These are phyloP conservation scores for Exophiala lecanii-corni DNA, from an alignment of 2,329 filamentous ascomycete species.

Conservation along the genomic window DNA sequence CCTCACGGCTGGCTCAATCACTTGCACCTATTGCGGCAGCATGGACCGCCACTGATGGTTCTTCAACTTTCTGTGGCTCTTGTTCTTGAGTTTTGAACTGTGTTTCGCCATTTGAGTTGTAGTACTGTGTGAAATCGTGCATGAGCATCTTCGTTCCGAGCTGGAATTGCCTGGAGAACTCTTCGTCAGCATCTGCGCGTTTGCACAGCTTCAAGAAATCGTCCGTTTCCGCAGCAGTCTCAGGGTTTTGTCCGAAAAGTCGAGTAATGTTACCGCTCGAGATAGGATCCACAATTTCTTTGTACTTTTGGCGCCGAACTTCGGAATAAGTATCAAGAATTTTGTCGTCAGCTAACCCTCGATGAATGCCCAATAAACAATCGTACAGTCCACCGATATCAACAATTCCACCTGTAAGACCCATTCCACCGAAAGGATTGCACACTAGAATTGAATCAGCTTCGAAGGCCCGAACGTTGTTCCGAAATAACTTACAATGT, in stretches of 20 bases:
- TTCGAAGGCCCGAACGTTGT: not conserved
- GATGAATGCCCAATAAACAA: constrained; percentile 47
- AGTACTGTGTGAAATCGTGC: constrained; percentile 23
- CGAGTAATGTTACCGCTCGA: constrained; percentile 41
- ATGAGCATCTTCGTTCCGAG: constrained; percentile 8
- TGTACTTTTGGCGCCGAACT: constrained; percentile 37
- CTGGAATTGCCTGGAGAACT: constrained; percentile 22
- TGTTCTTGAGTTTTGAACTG: not conserved
- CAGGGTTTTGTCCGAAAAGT: constrained; percentile 33
- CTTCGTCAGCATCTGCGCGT: constrained; percentile 31
- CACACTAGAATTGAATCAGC: constrained; percentile 15
- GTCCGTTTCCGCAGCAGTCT: constrained; percentile 34
- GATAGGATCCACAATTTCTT: constrained; percentile 36
- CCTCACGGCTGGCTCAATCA: too few species aligned
- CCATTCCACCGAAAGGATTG: constrained; percentile 52
- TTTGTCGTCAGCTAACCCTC: constrained; percentile 34
- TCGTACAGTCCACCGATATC: constrained; percentile 60
- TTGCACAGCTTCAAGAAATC: constrained; percentile 34
- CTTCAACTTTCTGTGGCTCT: not conserved
- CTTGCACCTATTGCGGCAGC: too few species aligned
- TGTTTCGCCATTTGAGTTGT: not conserved
- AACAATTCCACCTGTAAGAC: constrained; percentile 61
- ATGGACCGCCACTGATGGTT: too few species aligned
- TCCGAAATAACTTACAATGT: constrained; percentile 35
- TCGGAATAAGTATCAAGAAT: constrained; percentile 44